Evolutionary conservation across 1,139 yeast genomes (phyloP).

Genomic region (Candida glucosophila): DNA sequence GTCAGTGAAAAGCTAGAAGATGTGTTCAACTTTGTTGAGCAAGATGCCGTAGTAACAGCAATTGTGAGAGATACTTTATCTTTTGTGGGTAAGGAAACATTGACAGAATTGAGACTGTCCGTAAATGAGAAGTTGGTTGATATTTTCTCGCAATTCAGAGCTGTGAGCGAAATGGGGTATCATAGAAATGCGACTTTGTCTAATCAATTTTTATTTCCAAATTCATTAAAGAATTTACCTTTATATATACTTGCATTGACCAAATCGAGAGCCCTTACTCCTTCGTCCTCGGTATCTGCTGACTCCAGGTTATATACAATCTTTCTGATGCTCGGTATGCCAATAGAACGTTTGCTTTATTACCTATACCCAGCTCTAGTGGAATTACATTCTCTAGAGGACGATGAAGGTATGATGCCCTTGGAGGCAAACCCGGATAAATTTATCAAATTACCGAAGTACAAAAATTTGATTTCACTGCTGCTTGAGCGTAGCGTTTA

Average conservation of each 20-base stretch:
- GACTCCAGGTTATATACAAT: slow-evolving; percentile 57
- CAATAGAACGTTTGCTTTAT: slow-evolving; percentile 51
- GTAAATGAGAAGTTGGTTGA: slow-evolving; percentile 61
- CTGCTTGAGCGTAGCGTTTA: slow-evolving; percentile 70
- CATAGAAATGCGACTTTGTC: slow-evolving; percentile 41
- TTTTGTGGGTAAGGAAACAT: slow-evolving; percentile 51
- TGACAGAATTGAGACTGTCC: slow-evolving; percentile 54
- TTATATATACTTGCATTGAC: slow-evolving; percentile 60
- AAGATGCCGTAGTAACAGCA: slow-evolving; percentile 66
- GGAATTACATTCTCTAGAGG: slow-evolving; percentile 60
- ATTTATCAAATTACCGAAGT: slow-evolving; percentile 43
- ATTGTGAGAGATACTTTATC: slow-evolving; percentile 63
- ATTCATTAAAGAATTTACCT: slow-evolving; percentile 66
- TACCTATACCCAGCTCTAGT: slow-evolving; percentile 77
- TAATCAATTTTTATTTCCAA: slow-evolving; percentile 74
- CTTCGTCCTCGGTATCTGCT: slow-evolving; percentile 33
- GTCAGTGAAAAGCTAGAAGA: slow-evolving; percentile 69
- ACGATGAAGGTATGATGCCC: slow-evolving; percentile 40
- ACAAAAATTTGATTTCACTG: slow-evolving; percentile 36
- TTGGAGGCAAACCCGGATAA: slow-evolving; percentile 26
- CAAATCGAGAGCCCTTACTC: slow-evolving; percentile 58
- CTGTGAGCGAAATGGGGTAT: slow-evolving; percentile 41
- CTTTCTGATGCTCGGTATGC: slow-evolving; percentile 45
- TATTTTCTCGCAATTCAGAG: slow-evolving; percentile 70
- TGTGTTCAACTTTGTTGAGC: slow-evolving; percentile 76